phyloP scores from a whole-genome alignment of 176 grass and related monocot genomes.

The Musa acuminata region DNA sequence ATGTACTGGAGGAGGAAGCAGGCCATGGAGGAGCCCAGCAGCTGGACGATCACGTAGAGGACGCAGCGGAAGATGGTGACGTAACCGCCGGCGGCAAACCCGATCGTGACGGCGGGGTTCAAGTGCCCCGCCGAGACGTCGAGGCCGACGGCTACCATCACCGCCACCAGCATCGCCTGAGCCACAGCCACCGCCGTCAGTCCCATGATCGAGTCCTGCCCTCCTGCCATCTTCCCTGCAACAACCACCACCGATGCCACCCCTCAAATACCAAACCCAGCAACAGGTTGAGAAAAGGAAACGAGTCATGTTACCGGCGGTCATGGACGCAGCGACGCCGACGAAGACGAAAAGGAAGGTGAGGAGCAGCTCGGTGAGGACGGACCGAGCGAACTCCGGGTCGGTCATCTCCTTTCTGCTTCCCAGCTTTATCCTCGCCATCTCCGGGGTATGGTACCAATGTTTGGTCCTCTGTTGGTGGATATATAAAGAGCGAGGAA shows the following conservation, averaged over 20 bases:
- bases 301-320: conserved; percentile 30
- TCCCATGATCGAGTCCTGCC: conserved; percentile 43
- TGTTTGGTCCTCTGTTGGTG: too few relatives aligned
- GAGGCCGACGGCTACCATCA: conserved; percentile 58
- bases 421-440: conserved; percentile 60
- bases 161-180: conserved; percentile 48
- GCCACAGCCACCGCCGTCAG: conserved; percentile 54
- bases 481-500: too few relatives aligned
- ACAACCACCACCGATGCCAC: not conserved
- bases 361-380: conserved; percentile 60
- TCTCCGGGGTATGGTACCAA: not conserved
- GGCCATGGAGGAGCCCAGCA: conserved; percentile 42
- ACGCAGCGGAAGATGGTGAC: conserved; percentile 55
- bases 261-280: not conserved
- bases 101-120: conserved; percentile 76
- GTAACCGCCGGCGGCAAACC: conserved; percentile 48
- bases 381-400: conserved; percentile 43
- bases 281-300: not conserved
- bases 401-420: conserved; percentile 38
- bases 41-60: conserved; percentile 47
- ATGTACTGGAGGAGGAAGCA: conserved; percentile 70
- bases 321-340: conserved; percentile 63
- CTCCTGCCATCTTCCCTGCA: conserved; percentile 41
- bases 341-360: conserved; percentile 94
- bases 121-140: conserved; percentile 72